These are phyloP conservation scores for Geosmithia flava DNA, from an alignment of 2,329 filamentous ascomycete species.

Conservation along the genomic window DNA sequence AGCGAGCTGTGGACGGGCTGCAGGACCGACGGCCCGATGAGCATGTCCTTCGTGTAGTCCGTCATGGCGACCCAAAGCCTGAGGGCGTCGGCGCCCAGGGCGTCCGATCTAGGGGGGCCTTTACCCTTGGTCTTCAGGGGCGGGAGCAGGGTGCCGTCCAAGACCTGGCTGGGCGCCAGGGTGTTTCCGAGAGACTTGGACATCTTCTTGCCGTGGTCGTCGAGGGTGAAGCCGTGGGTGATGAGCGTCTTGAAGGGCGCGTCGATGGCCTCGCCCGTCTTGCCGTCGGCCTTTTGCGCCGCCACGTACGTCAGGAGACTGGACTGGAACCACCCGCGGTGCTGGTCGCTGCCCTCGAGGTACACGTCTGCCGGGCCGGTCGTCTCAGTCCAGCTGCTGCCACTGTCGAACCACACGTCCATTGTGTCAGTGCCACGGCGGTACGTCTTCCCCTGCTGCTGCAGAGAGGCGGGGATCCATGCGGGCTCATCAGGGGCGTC, in stretches of 20 bases:
- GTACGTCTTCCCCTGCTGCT: slow-evolving; percentile 26
- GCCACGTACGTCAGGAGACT: slow-evolving; percentile 81
- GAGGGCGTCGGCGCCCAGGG: slow-evolving; percentile 74
- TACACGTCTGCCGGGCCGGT: slow-evolving; percentile 64
- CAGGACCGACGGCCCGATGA: slow-evolving; percentile 67
- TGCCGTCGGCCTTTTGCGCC: slow-evolving; percentile 29
- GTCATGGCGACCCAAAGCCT: slow-evolving; percentile 85
- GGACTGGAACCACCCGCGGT: slow-evolving; percentile 97
- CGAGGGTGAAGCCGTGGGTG: slow-evolving; percentile 90
- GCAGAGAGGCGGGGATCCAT: slow-evolving; percentile 62
- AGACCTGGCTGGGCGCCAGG: slow-evolving; percentile 69
- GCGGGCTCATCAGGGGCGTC: slow-evolving; percentile 61
- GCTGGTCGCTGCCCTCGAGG: slow-evolving; percentile 89
- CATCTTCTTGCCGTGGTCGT: slow-evolving; percentile 91
- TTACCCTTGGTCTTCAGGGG: slow-evolving; percentile 35
- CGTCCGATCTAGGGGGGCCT: slow-evolving; percentile 38
- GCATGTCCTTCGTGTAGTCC: slow-evolving; percentile 82
- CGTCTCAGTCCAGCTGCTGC: slow-evolving; percentile 72
- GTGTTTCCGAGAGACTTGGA: slow-evolving; percentile 93
- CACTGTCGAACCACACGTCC: slow-evolving; percentile 99
- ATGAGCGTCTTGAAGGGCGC: slow-evolving; percentile 81
- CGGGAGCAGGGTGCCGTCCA: slow-evolving; percentile 68
- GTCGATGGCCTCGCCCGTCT: slow-evolving; percentile 10
- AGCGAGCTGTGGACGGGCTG: slow-evolving; percentile 64
- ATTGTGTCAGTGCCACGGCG: slow-evolving; percentile 84